phyloP scores from a whole-genome alignment of 2,329 filamentous ascomycete genomes.

The Eutypa lata region DNA sequence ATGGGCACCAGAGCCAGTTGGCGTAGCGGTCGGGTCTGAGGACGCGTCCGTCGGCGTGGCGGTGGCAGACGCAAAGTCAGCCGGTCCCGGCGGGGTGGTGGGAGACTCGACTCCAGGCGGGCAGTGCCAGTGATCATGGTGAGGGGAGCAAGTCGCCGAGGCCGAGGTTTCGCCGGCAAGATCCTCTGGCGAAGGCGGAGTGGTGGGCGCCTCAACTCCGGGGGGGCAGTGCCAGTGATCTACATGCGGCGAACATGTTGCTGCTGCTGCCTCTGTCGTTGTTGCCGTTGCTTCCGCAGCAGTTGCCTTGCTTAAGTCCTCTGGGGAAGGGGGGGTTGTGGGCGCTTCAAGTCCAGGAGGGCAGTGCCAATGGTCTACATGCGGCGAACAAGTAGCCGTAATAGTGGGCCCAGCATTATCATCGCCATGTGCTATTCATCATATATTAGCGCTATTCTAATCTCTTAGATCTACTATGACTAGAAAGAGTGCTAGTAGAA shows the following conservation, averaged over 20 bases:
- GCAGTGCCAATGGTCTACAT: constrained; percentile 1
- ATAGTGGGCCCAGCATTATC: too few species aligned
- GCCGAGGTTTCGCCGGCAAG: neutral
- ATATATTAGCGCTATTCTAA: neutral
- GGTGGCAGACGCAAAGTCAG: too few species aligned
- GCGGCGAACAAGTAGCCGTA: neutral
- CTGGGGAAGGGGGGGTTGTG: neutral
- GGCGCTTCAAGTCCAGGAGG: neutral
- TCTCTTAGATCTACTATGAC: too few species aligned
- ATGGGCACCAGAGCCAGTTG: neutral
- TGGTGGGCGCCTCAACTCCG: constrained; percentile 7
- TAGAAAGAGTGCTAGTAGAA: too few species aligned
- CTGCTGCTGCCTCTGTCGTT: neutral
- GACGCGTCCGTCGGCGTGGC: neutral
- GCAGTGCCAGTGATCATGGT: too few species aligned
- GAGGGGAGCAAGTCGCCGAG: too few species aligned
- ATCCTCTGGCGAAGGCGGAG: neutral
- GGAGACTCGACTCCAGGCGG: too few species aligned
- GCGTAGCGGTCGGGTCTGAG: neutral
- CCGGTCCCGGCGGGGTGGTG: too few species aligned
- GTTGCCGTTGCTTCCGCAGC: too few species aligned
- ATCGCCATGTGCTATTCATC: neutral
- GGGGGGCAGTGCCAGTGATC: constrained; percentile 5
- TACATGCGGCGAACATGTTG: neutral
- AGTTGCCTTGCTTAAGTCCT: too few species aligned